phyloP scores from a whole-genome alignment of 2,329 filamentous ascomycete genomes.

The Sclerotinia subarctica region DNA sequence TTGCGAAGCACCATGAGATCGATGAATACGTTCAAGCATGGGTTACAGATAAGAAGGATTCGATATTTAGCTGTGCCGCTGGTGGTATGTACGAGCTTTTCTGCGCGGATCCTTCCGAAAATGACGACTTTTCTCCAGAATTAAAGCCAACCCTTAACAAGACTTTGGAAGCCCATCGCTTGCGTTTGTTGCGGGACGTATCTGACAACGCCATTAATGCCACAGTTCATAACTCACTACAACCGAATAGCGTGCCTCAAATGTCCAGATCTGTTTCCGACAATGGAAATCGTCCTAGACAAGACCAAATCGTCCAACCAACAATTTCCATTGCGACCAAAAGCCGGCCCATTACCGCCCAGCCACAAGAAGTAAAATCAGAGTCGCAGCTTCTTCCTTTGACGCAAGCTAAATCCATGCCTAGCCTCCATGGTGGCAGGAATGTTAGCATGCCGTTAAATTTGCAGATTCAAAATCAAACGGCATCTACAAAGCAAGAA shows the following conservation, averaged over 20 bases:
- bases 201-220: not conserved
- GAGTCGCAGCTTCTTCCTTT: not conserved
- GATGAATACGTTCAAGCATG: conserved; percentile 27
- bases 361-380: not conserved
- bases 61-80: not conserved
- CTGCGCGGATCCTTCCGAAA: not conserved
- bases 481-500: not conserved
- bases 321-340: not conserved
- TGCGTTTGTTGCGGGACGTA: not conserved
- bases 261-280: not conserved
- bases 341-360: not conserved
- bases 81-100: conserved; percentile 14
- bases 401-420: not conserved
- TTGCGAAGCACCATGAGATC: conserved; percentile 17
- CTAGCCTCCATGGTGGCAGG: not conserved
- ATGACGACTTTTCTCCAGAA: not conserved
- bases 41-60: conserved; percentile 15
- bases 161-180: not conserved
- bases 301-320: not conserved
- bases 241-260: not conserved
- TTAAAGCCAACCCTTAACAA: not conserved
- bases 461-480: not conserved
- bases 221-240: not conserved
- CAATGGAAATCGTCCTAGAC: not conserved
- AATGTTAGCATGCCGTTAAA: conserved; percentile 1